A percentile compares a stretch with the other conserved stretches of the same genome.
Evolutionary conservation across 495 filamentous ascomycete species (phyloP).

Genomic region (Aspergillus steynii): DNA sequence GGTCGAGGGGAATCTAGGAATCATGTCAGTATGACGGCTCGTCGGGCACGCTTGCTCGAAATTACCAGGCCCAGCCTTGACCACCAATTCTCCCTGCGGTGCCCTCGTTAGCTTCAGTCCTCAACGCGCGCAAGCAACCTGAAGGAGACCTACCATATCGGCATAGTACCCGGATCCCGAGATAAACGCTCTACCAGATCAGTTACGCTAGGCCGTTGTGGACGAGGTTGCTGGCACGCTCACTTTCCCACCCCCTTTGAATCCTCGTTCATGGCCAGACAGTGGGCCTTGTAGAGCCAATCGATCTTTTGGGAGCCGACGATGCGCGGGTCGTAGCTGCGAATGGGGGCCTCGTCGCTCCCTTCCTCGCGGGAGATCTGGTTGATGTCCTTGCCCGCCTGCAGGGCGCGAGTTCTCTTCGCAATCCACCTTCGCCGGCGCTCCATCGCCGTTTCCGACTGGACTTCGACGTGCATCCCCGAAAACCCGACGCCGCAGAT

Average conservation of each 20-base stretch:
- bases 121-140: no score
- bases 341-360: constrained; percentile 13
- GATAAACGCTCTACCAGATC: constrained; percentile 16
- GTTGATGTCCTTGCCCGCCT: constrained; percentile 10
- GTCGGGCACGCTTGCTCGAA: background rate
- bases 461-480: constrained; percentile 21
- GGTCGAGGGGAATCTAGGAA: constrained; percentile 5
- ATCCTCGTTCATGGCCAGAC: constrained; percentile 14
- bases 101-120: constrained; percentile 4
- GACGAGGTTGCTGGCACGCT: background rate
- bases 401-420: constrained; percentile 19
- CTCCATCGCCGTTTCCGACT: constrained; percentile 19
- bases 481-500: constrained; percentile 26
- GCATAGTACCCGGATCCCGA: constrained; percentile 26
- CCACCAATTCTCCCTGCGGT: constrained; percentile 19
- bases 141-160: constrained; percentile 15
- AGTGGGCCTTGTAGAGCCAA: constrained; percentile 24
- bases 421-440: constrained; percentile 22
- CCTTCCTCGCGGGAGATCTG: constrained; percentile 8
- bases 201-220: no score
- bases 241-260: constrained; percentile 15
- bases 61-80: constrained; percentile 17
- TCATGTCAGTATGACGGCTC: constrained; percentile 9
- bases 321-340: constrained; percentile 25
- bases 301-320: constrained; percentile 18